Percentiles rank a stretch among this genome's conserved stretches.
These are phyloP conservation scores for Cyclotella sp. DNA, from an alignment of 108 stramenopile species.

Conservation along the genomic window DNA sequence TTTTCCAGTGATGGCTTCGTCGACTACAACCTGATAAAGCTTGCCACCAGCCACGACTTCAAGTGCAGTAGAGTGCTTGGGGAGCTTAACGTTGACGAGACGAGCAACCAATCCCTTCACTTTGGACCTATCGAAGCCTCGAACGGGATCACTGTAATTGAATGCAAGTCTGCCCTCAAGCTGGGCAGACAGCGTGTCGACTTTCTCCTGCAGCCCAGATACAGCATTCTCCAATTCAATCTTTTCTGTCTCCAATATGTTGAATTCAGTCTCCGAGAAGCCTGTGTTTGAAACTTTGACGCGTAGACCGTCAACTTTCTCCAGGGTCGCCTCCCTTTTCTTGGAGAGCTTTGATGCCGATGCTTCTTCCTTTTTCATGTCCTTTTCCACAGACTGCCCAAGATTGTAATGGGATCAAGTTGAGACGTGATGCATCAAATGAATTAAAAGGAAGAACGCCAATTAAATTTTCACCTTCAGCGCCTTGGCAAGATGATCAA, in stretches of 20 bases:
- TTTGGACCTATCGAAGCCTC: constrained; percentile 91
- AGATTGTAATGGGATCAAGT: background rate
- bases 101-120: constrained; percentile 96
- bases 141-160: constrained; percentile 91
- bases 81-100: constrained; percentile 84
- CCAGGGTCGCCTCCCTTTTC: constrained; percentile 58
- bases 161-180: constrained; percentile 91
- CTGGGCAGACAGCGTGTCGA: constrained; percentile 84
- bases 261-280: constrained; percentile 70
- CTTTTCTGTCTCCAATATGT: constrained; percentile 72
- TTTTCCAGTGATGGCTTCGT: constrained; percentile 95
- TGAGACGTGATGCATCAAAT: background rate
- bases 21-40: constrained; percentile 97
- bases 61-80: constrained; percentile 88
- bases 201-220: constrained; percentile 57
- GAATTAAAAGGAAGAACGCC: background rate
- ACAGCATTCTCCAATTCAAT: constrained; percentile 65
- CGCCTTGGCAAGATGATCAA: constrained; percentile 83
- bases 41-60: constrained; percentile 97
- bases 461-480: constrained; percentile 60
- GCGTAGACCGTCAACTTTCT: constrained; percentile 60
- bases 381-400: constrained; percentile 76
- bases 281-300: constrained; percentile 50
- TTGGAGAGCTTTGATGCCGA: constrained; percentile 65
- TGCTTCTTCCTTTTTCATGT: constrained; percentile 85